Base-by-base conservation (phyloP, 345 rosid species). In the Eucalyptus microcorys region DNA sequence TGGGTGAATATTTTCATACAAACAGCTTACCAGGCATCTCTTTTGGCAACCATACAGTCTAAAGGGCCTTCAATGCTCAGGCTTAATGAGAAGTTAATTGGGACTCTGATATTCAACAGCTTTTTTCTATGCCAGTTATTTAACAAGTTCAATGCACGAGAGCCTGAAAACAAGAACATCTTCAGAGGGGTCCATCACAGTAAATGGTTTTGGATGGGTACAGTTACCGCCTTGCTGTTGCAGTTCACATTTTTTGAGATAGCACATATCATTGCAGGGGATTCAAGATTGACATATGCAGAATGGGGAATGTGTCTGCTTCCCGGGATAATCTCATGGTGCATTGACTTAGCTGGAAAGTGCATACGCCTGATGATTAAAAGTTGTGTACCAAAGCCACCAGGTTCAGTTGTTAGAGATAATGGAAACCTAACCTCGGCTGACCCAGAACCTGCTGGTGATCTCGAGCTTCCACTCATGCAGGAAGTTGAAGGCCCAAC, bases 1-100 rank as follows among this genome's bases (percentile, higher is more conserved):
- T 91, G 91, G 93, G 86, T 89, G 76, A 90, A 90, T 88, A n/a
- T 91, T 7, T 32, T 89, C n/a, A 76, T 89, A 87, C 92, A 91
- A 57, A 86, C 91, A 12, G 87, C 88, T 6, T 91, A 88, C 34
- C 92, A 91, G 88, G 86, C 86, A 26, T 49, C 88, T 27, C 64
- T 91, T 48, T 89, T 91, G 12, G 34, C 90, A 88, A 88, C 89
- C 7, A 64, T 91, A 15, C 89, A 91, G 50, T 91, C 90, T 87
- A 88, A 34, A 85, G 92, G 92, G 8, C 87, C 90, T 30, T 4
- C 90, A 34, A 68, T 90, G 42, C 89, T 91, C 27, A 55, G 86
- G 15, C 88, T 90, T 53, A 87, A 57, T 6, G 43, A 91, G 89
- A 27, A 49, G 83, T 40, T 71, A 13, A 91, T 71, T 12, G 79